Base-by-base conservation (phyloP, 345 rosid genomes). In the Erucastrum elatum region DNA sequence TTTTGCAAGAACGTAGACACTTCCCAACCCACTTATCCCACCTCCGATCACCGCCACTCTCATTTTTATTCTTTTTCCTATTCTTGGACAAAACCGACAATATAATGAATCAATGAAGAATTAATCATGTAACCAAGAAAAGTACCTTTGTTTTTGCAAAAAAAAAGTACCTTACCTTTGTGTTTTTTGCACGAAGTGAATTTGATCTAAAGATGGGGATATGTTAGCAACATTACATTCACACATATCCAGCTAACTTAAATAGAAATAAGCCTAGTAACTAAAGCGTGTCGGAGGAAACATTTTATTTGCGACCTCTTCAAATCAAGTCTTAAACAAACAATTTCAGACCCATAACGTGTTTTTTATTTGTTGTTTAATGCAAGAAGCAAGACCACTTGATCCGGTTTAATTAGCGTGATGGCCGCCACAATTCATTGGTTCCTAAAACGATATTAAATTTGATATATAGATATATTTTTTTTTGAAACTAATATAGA, bases 21-120 rank as follows among this genome's bases (percentile, higher is more conserved):
- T 77, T 15, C 75, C 90, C 26, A 91, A 46, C 0, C 96, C 96
- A 66, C 94, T 87, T 4, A 91, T 81, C 70, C 96, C 92, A 11
- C 66, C 84, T 9, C 96, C 96, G 12, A 91, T 68, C 83, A 91
- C 94, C 1, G 90, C 94, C 16, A 86, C 86, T 75, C 77, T 85
- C 91, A 85, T 85, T 26, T 60, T 10, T 53, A 53, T 53, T 53
- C 26, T 16, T 53, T 53, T 53, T 53, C 60, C 60, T 53, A 53
- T 53, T 53, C 60, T 16, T 53, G 60, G 26, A 53, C 34, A 53
- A 5, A 53, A 7, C 25, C 60, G 26, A 7, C 26, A 7, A 53
- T 2, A 53, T 26, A 53, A 53, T 53, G 25, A 53, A 53, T 53
- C 7, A 53, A 53, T 53, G 60, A 16, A 53, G 26, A 53, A 53